phyloP scores from a whole-genome alignment of 116 monocot genomes.

The Iris pallida region DNA sequence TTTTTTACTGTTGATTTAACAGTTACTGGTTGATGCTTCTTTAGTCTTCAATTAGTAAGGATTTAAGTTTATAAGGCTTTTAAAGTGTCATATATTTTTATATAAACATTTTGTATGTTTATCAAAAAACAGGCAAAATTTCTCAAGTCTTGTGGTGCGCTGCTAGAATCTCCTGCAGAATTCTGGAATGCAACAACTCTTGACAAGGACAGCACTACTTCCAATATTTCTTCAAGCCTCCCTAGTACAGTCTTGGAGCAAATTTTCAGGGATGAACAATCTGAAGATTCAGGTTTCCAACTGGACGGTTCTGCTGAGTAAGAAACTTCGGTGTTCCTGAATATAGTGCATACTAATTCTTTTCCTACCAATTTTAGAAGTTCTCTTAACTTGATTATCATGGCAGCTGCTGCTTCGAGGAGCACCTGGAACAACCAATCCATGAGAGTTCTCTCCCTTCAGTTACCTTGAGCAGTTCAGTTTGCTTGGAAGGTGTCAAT shows the following conservation, averaged over 20 bases:
- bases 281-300: not conserved
- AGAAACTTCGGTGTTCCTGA: not conserved
- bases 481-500: too few species aligned
- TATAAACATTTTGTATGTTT: too few species aligned
- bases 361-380: not conserved
- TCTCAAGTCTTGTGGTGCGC: slow-evolving; percentile 26
- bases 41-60: too few species aligned
- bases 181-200: slow-evolving; percentile 10
- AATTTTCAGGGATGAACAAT: slow-evolving; percentile 11
- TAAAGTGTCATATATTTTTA: not conserved
- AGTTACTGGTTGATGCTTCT: too few species aligned
- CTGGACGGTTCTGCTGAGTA: slow-evolving; percentile 4
- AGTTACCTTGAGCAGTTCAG: not conserved
- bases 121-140: slow-evolving; percentile 14
- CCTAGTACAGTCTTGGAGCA: slow-evolving; percentile 4
- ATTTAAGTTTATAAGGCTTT: not conserved
- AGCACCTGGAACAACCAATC: not conserved
- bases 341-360: not conserved
- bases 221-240: slow-evolving; percentile 4
- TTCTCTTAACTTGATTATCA: not conserved
- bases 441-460: not conserved
- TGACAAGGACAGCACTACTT: not conserved
- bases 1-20: too few species aligned
- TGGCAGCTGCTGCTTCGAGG: slow-evolving; percentile 1
- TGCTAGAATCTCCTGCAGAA: slow-evolving; percentile 26